Conservation (phyloP, 148 eudicot genomes). For the Linanthus parryae region DNA sequence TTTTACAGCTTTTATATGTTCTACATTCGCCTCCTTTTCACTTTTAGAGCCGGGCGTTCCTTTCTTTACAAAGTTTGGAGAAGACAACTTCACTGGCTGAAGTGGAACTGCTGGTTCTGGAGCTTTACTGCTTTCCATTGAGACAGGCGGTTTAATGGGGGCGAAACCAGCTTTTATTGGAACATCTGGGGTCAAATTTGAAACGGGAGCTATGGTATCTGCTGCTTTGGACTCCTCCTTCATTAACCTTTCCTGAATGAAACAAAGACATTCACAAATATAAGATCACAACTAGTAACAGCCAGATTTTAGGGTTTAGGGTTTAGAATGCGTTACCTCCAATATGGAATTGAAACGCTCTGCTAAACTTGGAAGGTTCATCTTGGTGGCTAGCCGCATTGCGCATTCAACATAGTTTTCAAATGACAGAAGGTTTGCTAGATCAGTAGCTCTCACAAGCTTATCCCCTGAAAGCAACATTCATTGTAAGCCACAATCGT, state of each 20-base stretch:
- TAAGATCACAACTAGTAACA: background rate
- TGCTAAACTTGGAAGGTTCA: constrained; percentile 89
- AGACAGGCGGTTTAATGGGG: constrained; percentile 21
- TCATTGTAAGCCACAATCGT: no score
- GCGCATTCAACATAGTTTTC: constrained; percentile 94
- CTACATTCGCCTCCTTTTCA: constrained; percentile 20
- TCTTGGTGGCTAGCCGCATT: constrained; percentile 79
- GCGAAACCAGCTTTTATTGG: constrained; percentile 17
- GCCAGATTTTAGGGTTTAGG: no score
- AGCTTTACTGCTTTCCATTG: constrained; percentile 29
- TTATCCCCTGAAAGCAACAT: constrained; percentile 72
- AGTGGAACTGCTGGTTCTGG: constrained; percentile 38
- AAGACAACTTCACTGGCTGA: constrained; percentile 25
- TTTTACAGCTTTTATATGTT: constrained; percentile 15
- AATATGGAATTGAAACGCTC: constrained; percentile 78
- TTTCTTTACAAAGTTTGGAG: constrained; percentile 49
- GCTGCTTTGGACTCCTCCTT: constrained; percentile 38
- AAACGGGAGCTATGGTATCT: constrained; percentile 15
- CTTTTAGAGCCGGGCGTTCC: constrained; percentile 13
- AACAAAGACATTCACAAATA: background rate
- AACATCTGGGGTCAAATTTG: constrained; percentile 15
- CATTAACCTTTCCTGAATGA: constrained; percentile 62
- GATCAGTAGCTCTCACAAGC: constrained; percentile 89
- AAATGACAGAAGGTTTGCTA: constrained; percentile 73
- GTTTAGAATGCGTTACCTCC: no score